These are phyloP conservation scores for Ceratocystis colombiana DNA, from an alignment of 2,329 filamentous ascomycete genomes.

Conservation along the genomic window DNA sequence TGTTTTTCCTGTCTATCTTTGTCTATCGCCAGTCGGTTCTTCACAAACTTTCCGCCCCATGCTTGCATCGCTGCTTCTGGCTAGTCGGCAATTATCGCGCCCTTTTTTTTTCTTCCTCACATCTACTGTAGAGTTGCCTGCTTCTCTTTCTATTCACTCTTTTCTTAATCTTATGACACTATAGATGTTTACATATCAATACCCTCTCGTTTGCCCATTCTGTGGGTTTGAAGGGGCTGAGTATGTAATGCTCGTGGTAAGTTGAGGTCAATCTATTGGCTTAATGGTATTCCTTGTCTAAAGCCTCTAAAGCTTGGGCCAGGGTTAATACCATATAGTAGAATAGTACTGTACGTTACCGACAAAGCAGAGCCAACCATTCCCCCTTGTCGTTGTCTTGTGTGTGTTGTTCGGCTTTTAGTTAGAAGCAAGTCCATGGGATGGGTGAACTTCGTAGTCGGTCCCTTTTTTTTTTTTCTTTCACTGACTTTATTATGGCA, in stretches of 20 bases:
- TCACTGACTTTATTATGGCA: background rate
- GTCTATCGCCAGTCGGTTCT: no score
- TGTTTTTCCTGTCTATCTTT: background rate
- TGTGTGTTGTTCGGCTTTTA: conserved; percentile 1
- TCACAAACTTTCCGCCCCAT: background rate
- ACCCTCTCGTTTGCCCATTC: conserved; percentile 17
- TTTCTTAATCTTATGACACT: background rate
- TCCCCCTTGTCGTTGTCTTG: background rate
- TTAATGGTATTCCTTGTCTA: background rate
- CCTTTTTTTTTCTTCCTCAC: background rate
- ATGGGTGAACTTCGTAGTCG: background rate
- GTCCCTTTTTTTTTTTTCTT: background rate
- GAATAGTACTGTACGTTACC: no score
- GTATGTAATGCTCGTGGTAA: conserved; percentile 21
- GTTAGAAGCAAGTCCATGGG: background rate
- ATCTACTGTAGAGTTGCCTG: background rate
- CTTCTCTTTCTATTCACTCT: background rate
- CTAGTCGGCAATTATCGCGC: background rate
- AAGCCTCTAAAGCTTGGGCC: background rate
- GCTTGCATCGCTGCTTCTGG: background rate
- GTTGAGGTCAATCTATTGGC: background rate
- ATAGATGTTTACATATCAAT: background rate
- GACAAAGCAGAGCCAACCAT: background rate
- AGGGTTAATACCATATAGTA: background rate
- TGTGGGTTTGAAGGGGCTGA: conserved; percentile 14